A percentile compares a stretch with the other conserved stretches of the same genome.
These are phyloP conservation scores for Fusarium newnesense DNA, from an alignment of 2,329 filamentous ascomycete species.

Conservation along the genomic window DNA sequence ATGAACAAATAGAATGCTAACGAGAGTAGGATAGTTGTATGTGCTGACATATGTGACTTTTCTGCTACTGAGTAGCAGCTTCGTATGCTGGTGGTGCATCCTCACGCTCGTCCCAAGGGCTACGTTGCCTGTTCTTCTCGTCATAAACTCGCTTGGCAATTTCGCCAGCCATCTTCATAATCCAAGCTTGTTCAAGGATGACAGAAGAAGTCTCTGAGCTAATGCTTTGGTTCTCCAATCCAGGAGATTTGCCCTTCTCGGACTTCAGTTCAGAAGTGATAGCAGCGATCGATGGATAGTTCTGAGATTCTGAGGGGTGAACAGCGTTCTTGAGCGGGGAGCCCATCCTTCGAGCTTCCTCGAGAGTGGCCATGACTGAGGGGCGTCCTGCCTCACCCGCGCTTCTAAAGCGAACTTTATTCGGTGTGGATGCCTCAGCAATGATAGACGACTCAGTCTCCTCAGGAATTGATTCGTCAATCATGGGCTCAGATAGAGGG, in stretches of 20 bases:
- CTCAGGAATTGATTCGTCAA: constrained; percentile 67
- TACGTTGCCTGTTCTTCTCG: constrained; percentile 70
- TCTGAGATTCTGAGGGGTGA: constrained; percentile 24
- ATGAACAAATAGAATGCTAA: constrained; percentile 29
- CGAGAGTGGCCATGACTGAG: constrained; percentile 41
- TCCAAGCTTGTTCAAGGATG: constrained; percentile 84
- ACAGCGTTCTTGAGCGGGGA: constrained; percentile 37
- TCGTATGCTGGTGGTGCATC: constrained; percentile 71
- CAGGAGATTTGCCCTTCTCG: constrained; percentile 46
- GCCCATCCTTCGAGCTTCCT: constrained; percentile 39
- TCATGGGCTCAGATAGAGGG: constrained; percentile 70
- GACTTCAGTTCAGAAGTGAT: constrained; percentile 27
- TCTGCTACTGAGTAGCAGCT: constrained; percentile 54
- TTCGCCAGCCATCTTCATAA: constrained; percentile 93
- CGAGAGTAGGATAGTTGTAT: constrained; percentile 35
- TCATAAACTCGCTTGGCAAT: constrained; percentile 89
- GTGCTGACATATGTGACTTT: constrained; percentile 18
- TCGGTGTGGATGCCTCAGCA: constrained; percentile 43
- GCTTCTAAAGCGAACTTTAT: constrained; percentile 56
- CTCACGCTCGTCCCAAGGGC: constrained; percentile 61
- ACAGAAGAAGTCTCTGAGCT: constrained; percentile 63
- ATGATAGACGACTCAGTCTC: constrained; percentile 61
- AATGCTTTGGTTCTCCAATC: constrained; percentile 46
- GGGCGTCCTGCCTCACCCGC: constrained; percentile 35
- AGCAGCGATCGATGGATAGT: constrained; percentile 36